Evolutionary conservation across 306 rosid genomes (phyloP).

Genomic region (Pyrus betulifolia): DNA sequence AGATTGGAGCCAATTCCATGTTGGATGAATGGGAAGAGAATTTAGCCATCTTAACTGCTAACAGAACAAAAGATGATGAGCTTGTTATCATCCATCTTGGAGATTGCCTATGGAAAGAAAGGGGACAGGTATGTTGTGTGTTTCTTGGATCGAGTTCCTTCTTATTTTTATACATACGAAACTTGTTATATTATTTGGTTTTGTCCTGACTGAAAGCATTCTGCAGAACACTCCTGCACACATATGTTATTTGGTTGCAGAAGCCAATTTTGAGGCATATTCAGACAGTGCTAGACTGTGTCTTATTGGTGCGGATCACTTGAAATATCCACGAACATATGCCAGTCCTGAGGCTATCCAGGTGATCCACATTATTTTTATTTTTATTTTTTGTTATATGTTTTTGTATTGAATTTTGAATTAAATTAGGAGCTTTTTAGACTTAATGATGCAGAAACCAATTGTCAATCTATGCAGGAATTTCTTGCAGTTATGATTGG

Average conservation of each 20-base stretch:
- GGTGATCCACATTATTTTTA: slow-evolving; percentile 22
- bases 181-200: background rate
- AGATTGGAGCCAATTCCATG: slow-evolving; percentile 49
- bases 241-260: slow-evolving; percentile 42
- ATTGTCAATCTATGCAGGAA: background rate
- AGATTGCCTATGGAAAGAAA: slow-evolving; percentile 67
- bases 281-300: slow-evolving; percentile 67
- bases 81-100: slow-evolving; percentile 70
- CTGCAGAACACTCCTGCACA: slow-evolving; percentile 16
- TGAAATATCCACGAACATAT: slow-evolving; percentile 65
- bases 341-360: slow-evolving; percentile 72
- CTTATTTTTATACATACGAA: background rate
- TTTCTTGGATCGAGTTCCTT: background rate
- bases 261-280: slow-evolving; percentile 61
- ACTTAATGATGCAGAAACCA: background rate
- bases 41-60: slow-evolving; percentile 61
- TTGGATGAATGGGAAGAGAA: slow-evolving; percentile 70
- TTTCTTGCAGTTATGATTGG: background rate
- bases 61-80: slow-evolving; percentile 66
- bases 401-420: background rate
- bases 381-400: slow-evolving; percentile 5
- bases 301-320: slow-evolving; percentile 70
- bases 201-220: slow-evolving; percentile 16
- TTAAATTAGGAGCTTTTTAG: background rate
- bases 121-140: slow-evolving; percentile 40